These are phyloP conservation scores for Discostella stelligeroides DNA, from an alignment of 108 stramenopile genomes.

Conservation along the genomic window DNA sequence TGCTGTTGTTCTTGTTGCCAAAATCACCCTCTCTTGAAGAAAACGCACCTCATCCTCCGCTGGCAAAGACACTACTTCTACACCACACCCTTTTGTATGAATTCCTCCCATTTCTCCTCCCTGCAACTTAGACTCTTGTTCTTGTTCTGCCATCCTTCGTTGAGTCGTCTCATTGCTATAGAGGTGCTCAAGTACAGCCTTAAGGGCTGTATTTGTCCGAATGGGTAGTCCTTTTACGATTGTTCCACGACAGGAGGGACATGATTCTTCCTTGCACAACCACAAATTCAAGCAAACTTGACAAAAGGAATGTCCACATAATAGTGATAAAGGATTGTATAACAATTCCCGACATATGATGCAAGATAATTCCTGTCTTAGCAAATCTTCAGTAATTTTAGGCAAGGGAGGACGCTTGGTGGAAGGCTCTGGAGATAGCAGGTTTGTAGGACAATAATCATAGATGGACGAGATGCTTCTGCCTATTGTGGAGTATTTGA, in stretches of 20 bases:
- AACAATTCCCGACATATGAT: constrained; percentile 66
- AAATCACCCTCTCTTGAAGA: neutral
- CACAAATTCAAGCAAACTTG: constrained; percentile 68
- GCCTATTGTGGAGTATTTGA: too few species aligned
- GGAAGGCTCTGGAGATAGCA: too few species aligned
- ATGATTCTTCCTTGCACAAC: constrained; percentile 28
- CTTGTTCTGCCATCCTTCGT: constrained; percentile 33
- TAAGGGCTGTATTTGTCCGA: constrained; percentile 52
- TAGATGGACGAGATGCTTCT: too few species aligned
- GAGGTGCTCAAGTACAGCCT: constrained; percentile 52
- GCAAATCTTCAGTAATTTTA: too few species aligned
- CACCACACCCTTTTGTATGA: constrained; percentile 53
- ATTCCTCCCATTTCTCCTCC: constrained; percentile 53
- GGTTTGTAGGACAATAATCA: too few species aligned
- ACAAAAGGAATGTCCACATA: constrained; percentile 80
- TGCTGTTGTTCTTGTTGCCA: too few species aligned
- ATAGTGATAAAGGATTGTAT: constrained; percentile 61
- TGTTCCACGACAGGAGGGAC: constrained; percentile 57
- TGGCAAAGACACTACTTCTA: constrained; percentile 22
- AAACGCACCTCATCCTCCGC: constrained; percentile 22
- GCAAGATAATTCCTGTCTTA: constrained; percentile 54
- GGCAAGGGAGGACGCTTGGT: too few species aligned
- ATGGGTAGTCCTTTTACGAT: constrained; percentile 10
- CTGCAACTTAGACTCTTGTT: constrained; percentile 6
- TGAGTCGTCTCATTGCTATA: constrained; percentile 48